These are phyloP conservation scores for Cercospora canescens DNA, from an alignment of 2,329 filamentous ascomycete genomes.

Conservation along the genomic window DNA sequence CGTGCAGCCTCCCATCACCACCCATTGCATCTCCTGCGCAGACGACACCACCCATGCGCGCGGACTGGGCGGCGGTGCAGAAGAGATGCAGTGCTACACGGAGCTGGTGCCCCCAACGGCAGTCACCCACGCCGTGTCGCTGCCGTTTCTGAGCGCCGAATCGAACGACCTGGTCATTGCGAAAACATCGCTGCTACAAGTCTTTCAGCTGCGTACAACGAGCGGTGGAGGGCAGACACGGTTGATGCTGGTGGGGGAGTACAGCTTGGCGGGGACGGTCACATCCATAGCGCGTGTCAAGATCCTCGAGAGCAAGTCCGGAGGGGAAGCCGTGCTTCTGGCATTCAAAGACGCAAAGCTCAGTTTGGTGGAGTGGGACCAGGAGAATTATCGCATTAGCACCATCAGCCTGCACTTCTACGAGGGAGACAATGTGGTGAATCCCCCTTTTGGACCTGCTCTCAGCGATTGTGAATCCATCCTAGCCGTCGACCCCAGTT, in stretches of 20 bases:
- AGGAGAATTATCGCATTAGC: slow-evolving; percentile 72
- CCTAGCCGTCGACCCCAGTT: slow-evolving; percentile 84
- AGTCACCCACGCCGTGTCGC: slow-evolving; percentile 80
- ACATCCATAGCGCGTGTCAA: slow-evolving; percentile 80
- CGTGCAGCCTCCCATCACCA: background rate
- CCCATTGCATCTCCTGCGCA: background rate
- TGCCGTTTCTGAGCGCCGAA: slow-evolving; percentile 74
- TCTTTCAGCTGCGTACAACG: slow-evolving; percentile 60
- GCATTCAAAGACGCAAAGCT: slow-evolving; percentile 90
- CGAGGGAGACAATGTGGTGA: slow-evolving; percentile 74
- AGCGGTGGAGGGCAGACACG: slow-evolving; percentile 62
- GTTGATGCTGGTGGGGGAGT: slow-evolving; percentile 70
- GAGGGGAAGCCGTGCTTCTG: slow-evolving; percentile 79
- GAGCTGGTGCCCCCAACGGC: slow-evolving; percentile 93
- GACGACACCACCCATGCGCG: background rate
- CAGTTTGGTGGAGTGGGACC: slow-evolving; percentile 91
- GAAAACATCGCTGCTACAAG: slow-evolving; percentile 88
- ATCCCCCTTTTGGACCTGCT: slow-evolving; percentile 71
- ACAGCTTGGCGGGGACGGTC: slow-evolving; percentile 78
- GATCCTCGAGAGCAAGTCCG: slow-evolving; percentile 69
- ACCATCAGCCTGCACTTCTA: slow-evolving; percentile 98
- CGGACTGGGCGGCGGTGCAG: background rate
- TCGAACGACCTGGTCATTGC: slow-evolving; percentile 86
- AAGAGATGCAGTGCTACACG: slow-evolving; percentile 90
- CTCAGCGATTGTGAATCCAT: slow-evolving; percentile 76